Evolutionary conservation across 306 rosid species (phyloP), one percentile per base, ranked within the genome.

Genomic region (Trifolium repens): DNA sequence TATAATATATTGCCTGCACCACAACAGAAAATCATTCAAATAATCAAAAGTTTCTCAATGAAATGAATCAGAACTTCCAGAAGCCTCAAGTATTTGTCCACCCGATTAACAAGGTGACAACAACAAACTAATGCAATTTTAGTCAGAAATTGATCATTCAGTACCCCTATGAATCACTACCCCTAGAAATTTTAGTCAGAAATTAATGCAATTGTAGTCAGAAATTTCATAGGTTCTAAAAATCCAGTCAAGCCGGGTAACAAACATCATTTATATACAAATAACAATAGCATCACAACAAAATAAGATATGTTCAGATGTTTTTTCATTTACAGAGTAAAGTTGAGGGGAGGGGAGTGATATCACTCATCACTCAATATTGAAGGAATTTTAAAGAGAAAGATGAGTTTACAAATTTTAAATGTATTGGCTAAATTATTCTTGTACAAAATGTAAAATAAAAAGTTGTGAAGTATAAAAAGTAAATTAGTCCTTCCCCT

Each of bases 1-100:
- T 87, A 85, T 75, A 85, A 85, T 91, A 94, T 57, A 89, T 85
- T 68, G 97, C 98, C 97, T 94, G 96, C 86, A 73, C 76, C 74
- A 47, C 44, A 69, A 73, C 77, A 79, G 44, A 67, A 77, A 76
- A 59, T 40, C 11, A 67, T 72, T 89, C 67, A 83, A 55, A 71
- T 61, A 84, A 57, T 50, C 64, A 71, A 43, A 42, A 80, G 35
- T 69, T 76, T 43, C 44, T 34, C 19, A 30, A 43, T 35, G 44
- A 50, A 68, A 78, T 35, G 61, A 65, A 32, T 61, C 67, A 59
- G 69, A 72, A 66, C 39, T 60, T 39, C 5, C 52, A 34, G 40
- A 43, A 37, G 24, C 69, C 19, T 66, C 50, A 63, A 83, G 72
- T 59, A 58, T 52, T 76, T 55, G 74, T 50, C 47, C 43, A 72